These are phyloP conservation scores for Microcyclosporella mali DNA, from an alignment of 2,329 filamentous ascomycete species.

Conservation along the genomic window DNA sequence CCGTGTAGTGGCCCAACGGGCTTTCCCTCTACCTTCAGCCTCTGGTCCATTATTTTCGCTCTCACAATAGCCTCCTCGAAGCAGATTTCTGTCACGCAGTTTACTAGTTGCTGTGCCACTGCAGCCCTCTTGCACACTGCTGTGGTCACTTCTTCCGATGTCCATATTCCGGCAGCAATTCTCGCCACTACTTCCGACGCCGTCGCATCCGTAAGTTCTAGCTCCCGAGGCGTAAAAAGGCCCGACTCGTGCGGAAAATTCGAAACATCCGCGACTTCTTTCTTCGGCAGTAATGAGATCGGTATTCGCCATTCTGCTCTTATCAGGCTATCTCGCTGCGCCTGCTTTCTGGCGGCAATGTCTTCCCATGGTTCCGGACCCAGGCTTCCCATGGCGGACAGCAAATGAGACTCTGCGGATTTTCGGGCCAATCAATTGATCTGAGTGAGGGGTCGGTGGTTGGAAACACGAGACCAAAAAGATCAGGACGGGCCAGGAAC, in stretches of 20 bases:
- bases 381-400: not conserved
- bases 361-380: constrained; percentile 32
- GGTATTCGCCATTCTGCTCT: constrained; percentile 38
- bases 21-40: constrained; percentile 43
- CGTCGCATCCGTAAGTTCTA: constrained; percentile 49
- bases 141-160: constrained; percentile 16
- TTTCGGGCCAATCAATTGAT: too few relatives aligned
- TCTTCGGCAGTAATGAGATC: constrained; percentile 41
- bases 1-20: constrained; percentile 30
- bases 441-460: too few relatives aligned
- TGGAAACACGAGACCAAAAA: too few relatives aligned
- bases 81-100: constrained; percentile 44
- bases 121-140: constrained; percentile 39
- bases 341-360: constrained; percentile 38
- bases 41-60: constrained; percentile 47
- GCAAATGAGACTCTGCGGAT: too few relatives aligned
- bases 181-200: constrained; percentile 19
- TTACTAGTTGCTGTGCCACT: constrained; percentile 27
- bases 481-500: too few relatives aligned
- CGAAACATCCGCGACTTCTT: constrained; percentile 38
- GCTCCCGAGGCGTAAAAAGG: constrained; percentile 33
- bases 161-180: constrained; percentile 10
- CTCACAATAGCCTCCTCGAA: constrained; percentile 49
- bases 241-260: constrained; percentile 7
- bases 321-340: constrained; percentile 36